phyloP scores from a whole-genome alignment of 106 monocot genomes.

The Allium fistulosum region DNA sequence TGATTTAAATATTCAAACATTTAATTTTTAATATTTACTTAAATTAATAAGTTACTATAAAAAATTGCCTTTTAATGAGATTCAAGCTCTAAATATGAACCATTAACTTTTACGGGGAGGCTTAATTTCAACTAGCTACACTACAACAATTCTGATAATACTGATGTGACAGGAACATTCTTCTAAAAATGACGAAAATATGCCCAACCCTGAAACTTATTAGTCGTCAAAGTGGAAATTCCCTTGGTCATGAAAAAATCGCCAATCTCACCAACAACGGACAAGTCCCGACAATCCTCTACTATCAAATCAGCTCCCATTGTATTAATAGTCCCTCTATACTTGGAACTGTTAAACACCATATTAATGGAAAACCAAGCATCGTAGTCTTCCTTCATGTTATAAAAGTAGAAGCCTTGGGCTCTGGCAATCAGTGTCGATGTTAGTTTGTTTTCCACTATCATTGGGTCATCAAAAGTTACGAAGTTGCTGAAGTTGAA shows the following conservation, averaged over 20 bases:
- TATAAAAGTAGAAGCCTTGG: conserved; percentile 23
- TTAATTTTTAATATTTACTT: background rate
- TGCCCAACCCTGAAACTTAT: background rate
- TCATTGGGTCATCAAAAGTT: conserved; percentile 17
- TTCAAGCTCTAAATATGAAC: background rate
- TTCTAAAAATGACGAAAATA: too few species aligned
- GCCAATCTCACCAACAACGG: conserved; percentile 14
- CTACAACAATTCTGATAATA: background rate
- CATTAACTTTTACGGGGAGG: background rate
- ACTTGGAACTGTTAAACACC: conserved; percentile 16
- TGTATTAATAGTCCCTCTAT: conserved; percentile 13
- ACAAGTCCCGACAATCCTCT: background rate
- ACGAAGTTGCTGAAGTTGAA: conserved; percentile 4
- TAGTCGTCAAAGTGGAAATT: background rate
- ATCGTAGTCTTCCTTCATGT: conserved; percentile 15
- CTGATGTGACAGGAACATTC: conserved; percentile 55
- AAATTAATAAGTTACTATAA: background rate
- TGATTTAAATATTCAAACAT: too few species aligned
- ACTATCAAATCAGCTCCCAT: conserved; percentile 13
- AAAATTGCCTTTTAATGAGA: background rate
- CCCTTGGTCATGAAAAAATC: conserved; percentile 18
- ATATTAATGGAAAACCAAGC: conserved; percentile 14
- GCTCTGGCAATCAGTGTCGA: conserved; percentile 15
- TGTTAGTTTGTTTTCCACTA: conserved; percentile 1
- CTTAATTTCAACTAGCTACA: background rate